These are phyloP conservation scores for Hyphodiscus sp. DNA, from an alignment of 2,329 filamentous ascomycete species.

Conservation along the genomic window DNA sequence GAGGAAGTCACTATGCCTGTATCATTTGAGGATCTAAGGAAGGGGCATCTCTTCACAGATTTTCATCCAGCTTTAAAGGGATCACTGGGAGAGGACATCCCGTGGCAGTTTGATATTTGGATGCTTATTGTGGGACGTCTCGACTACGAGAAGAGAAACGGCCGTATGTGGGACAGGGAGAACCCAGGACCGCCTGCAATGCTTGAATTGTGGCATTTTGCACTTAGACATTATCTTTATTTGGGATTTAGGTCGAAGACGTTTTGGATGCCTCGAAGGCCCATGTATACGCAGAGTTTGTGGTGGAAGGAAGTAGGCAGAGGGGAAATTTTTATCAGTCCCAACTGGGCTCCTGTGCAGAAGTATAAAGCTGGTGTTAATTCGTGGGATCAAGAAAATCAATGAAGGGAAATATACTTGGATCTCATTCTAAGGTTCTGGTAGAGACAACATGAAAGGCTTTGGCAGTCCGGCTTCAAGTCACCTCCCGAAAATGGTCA, in stretches of 20 bases:
- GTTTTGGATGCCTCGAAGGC: conserved; percentile 9
- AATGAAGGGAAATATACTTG: too few relatives aligned
- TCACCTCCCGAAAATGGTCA: too few relatives aligned
- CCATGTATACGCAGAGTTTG: neutral
- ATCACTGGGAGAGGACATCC: conserved; percentile 8
- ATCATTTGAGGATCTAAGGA: conserved; percentile 8
- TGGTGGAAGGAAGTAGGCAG: conserved; percentile 10
- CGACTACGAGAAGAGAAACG: neutral
- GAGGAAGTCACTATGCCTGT: conserved; percentile 14
- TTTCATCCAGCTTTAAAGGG: conserved; percentile 6
- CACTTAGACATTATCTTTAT: conserved; percentile 11
- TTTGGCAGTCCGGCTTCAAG: too few relatives aligned
- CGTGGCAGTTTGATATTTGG: conserved; percentile 6
- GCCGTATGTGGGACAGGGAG: neutral
- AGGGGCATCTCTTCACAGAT: conserved; percentile 3
- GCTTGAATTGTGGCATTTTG: conserved; percentile 14
- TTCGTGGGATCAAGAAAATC: conserved; percentile 8
- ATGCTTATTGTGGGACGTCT: neutral
- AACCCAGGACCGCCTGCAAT: conserved; percentile 10
- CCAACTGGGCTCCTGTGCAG: conserved; percentile 10
- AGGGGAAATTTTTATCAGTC: conserved; percentile 10
- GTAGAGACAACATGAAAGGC: too few relatives aligned
- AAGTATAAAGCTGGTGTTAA: conserved; percentile 5
- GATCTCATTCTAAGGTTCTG: neutral
- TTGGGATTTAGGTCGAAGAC: conserved; percentile 6